Conservation (phyloP, 73 alveolate species). For the Paraurostyla sp. region DNA sequence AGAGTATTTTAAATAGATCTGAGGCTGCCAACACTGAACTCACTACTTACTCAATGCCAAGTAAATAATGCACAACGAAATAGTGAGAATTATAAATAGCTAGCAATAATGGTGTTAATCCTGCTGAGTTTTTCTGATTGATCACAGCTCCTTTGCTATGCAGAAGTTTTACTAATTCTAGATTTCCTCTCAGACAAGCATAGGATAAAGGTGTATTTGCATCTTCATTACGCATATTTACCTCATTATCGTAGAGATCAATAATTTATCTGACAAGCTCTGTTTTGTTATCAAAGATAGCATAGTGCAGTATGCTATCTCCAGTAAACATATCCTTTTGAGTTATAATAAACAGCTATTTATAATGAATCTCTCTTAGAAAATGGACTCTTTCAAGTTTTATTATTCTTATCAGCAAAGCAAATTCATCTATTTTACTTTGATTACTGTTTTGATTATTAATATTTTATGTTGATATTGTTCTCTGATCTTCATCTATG, state of each 20-base stretch:
- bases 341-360: slow-evolving; percentile 24
- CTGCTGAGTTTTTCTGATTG: slow-evolving; percentile 28
- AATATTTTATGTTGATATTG: background rate
- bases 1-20: background rate
- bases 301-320: slow-evolving; percentile 65
- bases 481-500: background rate
- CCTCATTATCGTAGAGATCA: slow-evolving; percentile 24
- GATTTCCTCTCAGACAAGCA: slow-evolving; percentile 64
- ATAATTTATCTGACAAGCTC: slow-evolving; percentile 19
- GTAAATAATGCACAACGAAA: slow-evolving; percentile 55
- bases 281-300: slow-evolving; percentile 32
- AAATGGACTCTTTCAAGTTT: slow-evolving; percentile 14
- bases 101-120: slow-evolving; percentile 43
- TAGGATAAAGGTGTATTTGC: slow-evolving; percentile 60
- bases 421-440: slow-evolving; percentile 44
- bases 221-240: slow-evolving; percentile 63
- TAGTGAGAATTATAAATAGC: slow-evolving; percentile 58
- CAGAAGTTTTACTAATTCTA: slow-evolving; percentile 50
- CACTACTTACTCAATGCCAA: slow-evolving; percentile 42
- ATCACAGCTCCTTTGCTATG: slow-evolving; percentile 30
- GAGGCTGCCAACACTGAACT: background rate
- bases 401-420: slow-evolving; percentile 31
- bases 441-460: background rate
- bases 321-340: slow-evolving; percentile 64
- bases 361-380: slow-evolving; percentile 4